Base-by-base conservation (phyloP, 2,329 filamentous ascomycete species). In the Monosporascus sp. region DNA sequence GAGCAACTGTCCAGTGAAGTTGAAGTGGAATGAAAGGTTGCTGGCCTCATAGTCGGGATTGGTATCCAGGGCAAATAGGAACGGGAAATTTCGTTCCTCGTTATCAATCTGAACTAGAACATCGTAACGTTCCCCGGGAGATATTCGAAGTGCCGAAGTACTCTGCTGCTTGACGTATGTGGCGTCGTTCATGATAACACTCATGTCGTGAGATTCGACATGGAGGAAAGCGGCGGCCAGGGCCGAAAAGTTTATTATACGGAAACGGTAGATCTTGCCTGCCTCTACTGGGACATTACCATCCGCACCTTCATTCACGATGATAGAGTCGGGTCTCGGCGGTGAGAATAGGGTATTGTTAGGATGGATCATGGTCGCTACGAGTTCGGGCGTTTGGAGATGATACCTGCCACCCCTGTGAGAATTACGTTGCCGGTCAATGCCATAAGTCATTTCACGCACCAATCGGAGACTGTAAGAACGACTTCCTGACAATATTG, bases 401-500 rank as follows among this genome's bases (percentile, higher is more conserved):
- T 76, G 73, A 53, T 77, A 78, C 74, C 74, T 76, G 50, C 22
- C 38, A 7, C 9, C 44, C 20, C 5, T 34, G 44, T 62, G 7
- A 26, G 74, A 70, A 51, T 76, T 56, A 0, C 76, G 73, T 1
- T 77, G 59, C 8, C 73, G 73, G 55, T 76, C 68, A 3, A 65
- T 61, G 2, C 73, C 73, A 16, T 61, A 62, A 2, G 64, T 66
- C 31, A 69, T 69, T 51, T 36, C n/a, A 41, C 46, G 36, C 51
- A 82, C 78, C 80, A 82, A 59, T 84, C 81, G 6, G 76, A 76
- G 31, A 86, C 61, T 1, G 79, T 80, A n/a, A 87, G 57, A 2
- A 82, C 71, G 19, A 83, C 66, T 64, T 87, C 83, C 47, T 83
- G 77, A 45, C 86, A 82, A 54, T 81, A 84, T 27, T 77, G 61